Conservation (phyloP, 228 moss, liverwort and hornwort genomes). For the Sphagnum fallax region DNA sequence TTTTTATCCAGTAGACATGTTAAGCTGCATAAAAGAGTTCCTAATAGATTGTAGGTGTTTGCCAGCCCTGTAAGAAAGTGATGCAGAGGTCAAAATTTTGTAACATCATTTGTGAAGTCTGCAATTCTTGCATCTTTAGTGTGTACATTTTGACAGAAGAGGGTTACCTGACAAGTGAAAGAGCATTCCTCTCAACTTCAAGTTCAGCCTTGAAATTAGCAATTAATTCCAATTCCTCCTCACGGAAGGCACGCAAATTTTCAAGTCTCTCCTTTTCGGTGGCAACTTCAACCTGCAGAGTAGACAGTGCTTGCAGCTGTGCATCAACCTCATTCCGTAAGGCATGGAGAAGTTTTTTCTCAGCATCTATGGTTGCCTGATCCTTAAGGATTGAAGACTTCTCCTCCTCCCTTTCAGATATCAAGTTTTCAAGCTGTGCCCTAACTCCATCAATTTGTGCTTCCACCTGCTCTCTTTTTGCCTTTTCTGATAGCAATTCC, state of each 20-base stretch:
- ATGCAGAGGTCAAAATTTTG: no score
- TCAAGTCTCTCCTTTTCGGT: constrained; percentile 73
- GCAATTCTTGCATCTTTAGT: no score
- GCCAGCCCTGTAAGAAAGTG: no score
- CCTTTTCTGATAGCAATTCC: constrained; percentile 69
- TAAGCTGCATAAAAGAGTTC: no score
- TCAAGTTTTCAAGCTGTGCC: constrained; percentile 45
- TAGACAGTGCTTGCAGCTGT: constrained; percentile 63
- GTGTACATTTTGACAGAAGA: no score
- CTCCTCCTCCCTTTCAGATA: constrained; percentile 55
- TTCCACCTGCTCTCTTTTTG: constrained; percentile 47
- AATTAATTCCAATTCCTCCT: constrained; percentile 46
- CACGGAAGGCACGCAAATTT: constrained; percentile 43
- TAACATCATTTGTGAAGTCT: neutral
- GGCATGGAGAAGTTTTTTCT: constrained; percentile 56
- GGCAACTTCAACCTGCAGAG: constrained; percentile 55
- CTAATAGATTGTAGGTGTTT: no score
- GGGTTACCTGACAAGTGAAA: constrained; percentile 69
- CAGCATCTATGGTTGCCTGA: constrained; percentile 56
- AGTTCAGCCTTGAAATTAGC: constrained; percentile 46
- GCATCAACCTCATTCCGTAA: constrained; percentile 67
- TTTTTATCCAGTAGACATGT: no score
- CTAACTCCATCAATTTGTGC: constrained; percentile 42
- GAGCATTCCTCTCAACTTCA: constrained; percentile 80
- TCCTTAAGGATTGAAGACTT: constrained; percentile 46